Evolutionary conservation across 1,284 basidiomycete genomes (phyloP), one percentile per base, ranked within the genome.

Genomic region (Crepidotus sp.): DNA sequence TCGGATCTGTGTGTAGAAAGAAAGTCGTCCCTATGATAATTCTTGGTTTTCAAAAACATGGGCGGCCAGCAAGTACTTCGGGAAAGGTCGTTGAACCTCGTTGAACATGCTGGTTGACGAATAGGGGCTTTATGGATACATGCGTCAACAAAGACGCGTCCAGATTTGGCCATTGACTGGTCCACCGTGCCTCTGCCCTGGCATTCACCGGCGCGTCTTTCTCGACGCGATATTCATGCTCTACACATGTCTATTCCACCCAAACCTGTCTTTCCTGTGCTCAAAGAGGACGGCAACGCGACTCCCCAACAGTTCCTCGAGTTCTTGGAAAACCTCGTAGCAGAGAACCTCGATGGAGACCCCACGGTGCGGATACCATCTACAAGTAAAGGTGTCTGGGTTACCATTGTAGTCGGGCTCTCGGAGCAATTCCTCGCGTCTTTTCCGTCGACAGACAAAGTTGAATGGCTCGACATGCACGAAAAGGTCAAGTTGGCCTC

Each of bases 401-500:
- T 69, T 9, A 64, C 66, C n/a, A 59, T 79, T 37, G 61, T 79
- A 32, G 57, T 63, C 33, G 70, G 67, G 2, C 62, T 81, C 19
- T 69, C 71, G 4, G 71, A 77, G 40, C 61, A 70, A 39, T 69
- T 77, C 51, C 65, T 81, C 46, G 62, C 57, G 26, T 62, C 63
- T 31, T 77, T 80, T 57, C 76, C 65, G 45, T 61, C 63, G 32
- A 69, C 68, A 25, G 62, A 59, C 34, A 57, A 63, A 45, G 56
- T 63, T 18, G 54, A 64, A 18, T 83, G 79, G 76, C 66, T 61
- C 30, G 61, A 69, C 6, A 64, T 76, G 50, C 68, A 74, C 51
- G 79, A 82, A 55, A 77, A 74, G 51, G 64, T 77, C 41, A 68
- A 65, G 40, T 61, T 83, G 45, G 71, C 71, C 2, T 70, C 76